Conservation (phyloP, 2,329 filamentous ascomycete species). For the Ceratocystis papillata region DNA sequence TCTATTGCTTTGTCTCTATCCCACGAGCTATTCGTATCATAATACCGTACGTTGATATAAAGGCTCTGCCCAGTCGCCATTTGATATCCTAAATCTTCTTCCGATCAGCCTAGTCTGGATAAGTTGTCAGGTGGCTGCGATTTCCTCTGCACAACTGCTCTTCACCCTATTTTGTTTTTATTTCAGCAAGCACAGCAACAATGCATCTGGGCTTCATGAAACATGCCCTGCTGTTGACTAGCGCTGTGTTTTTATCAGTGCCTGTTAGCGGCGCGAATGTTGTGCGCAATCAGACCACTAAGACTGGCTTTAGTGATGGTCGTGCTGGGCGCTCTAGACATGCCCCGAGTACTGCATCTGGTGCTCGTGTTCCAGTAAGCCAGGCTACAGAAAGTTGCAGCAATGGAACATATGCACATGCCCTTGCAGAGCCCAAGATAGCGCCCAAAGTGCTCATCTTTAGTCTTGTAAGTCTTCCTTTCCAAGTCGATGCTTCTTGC, state of each 20-base stretch:
- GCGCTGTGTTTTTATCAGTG: not conserved
- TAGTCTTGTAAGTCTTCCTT: constrained; percentile 42
- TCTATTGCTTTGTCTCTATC: not conserved
- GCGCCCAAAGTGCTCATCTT: constrained; percentile 53
- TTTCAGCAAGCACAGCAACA: not conserved
- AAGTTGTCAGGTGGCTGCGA: not conserved
- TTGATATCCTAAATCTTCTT: not conserved
- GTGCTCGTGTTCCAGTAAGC: constrained; percentile 1
- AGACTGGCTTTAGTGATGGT: not conserved
- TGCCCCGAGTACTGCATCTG: not conserved
- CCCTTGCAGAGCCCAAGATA: constrained; percentile 30
- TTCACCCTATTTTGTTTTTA: not conserved
- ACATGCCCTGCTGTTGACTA: not conserved
- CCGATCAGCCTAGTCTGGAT: not conserved
- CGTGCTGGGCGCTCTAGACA: not conserved
- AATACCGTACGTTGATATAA: not conserved
- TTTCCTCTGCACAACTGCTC: not conserved
- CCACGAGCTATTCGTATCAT: not conserved
- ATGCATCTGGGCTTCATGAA: not conserved
- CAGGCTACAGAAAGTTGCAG: constrained; percentile 3
- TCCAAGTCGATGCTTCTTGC: not conserved
- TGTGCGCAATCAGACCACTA: constrained; percentile 6
- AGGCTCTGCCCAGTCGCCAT: not conserved
- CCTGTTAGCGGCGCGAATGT: not conserved
- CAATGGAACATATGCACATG: not conserved